Conservation (phyloP, 768 basidiomycete genomes). For the Lyophyllum shimeji region DNA sequence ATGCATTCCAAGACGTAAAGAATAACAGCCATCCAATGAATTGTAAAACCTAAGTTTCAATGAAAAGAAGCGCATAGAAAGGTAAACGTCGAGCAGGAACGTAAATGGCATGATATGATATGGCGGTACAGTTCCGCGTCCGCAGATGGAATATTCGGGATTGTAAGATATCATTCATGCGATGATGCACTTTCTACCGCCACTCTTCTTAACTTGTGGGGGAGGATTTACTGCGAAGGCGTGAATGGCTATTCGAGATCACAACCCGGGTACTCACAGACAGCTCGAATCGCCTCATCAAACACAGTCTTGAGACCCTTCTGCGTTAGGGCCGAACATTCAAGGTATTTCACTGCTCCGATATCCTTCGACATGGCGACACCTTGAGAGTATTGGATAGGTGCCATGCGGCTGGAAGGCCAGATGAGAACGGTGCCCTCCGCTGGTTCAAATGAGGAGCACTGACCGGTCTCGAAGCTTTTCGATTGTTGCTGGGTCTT, state of each 20-base stretch:
- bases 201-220: slow-evolving; percentile 51
- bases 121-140: slow-evolving; percentile 32
- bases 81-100: slow-evolving; percentile 63
- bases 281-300: slow-evolving; percentile 97
- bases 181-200: slow-evolving; percentile 64
- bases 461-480: slow-evolving; percentile 86
- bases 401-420: slow-evolving; percentile 78
- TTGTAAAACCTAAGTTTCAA: slow-evolving; percentile 10
- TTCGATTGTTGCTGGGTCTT: slow-evolving; percentile 90
- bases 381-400: slow-evolving; percentile 91
- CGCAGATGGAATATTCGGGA: slow-evolving; percentile 17
- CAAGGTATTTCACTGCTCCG: slow-evolving; percentile 92
- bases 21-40: slow-evolving; percentile 16
- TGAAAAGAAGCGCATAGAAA: slow-evolving; percentile 46
- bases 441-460: not conserved
- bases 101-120: slow-evolving; percentile 67
- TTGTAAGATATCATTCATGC: slow-evolving; percentile 47
- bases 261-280: slow-evolving; percentile 58
- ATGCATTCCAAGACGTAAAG: slow-evolving; percentile 15
- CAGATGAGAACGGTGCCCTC: not conserved
- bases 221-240: slow-evolving; percentile 68
- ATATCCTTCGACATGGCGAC: slow-evolving; percentile 92
- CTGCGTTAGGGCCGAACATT: slow-evolving; percentile 96
- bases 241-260: not conserved
- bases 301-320: slow-evolving; percentile 99